Conservation (phyloP, 768 basidiomycete genomes). For the Boletus fagicola region DNA sequence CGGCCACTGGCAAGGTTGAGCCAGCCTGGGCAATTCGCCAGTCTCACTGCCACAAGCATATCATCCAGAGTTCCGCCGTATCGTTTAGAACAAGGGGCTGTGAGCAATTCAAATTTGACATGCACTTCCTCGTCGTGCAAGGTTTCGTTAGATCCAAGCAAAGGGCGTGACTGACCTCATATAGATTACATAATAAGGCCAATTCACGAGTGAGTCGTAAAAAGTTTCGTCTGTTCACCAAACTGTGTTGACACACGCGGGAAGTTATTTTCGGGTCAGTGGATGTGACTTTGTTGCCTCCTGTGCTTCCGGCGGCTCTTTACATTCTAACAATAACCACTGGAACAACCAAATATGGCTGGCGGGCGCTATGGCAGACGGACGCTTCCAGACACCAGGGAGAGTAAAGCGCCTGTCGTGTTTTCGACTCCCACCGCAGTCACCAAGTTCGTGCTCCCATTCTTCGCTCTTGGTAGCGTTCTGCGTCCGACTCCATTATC, state of each 20-base stretch:
- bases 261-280: not conserved
- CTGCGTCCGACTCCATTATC: not conserved
- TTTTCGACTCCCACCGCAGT: not conserved
- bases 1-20: too few relatives aligned
- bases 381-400: not conserved
- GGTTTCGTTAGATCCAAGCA: too few relatives aligned
- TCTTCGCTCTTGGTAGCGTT: not conserved
- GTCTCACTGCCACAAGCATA: too few relatives aligned
- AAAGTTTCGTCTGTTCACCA: too few relatives aligned
- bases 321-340: not conserved
- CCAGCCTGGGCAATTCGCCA: too few relatives aligned
- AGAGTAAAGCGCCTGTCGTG: not conserved
- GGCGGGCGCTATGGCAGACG: not conserved
- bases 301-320: not conserved
- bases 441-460: not conserved
- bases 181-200: too few relatives aligned
- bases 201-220: too few relatives aligned
- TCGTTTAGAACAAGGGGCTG: too few relatives aligned
- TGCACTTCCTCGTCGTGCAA: too few relatives aligned
- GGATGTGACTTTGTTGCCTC: not conserved
- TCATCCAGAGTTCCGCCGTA: too few relatives aligned
- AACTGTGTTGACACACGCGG: not conserved
- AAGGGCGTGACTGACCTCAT: too few relatives aligned
- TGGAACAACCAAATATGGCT: not conserved
- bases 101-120: too few relatives aligned